Evolutionary conservation across 164 flowering plant species (phyloP), one percentile per base, ranked within the genome.

Genomic region (Chimonanthus salicifolius): DNA sequence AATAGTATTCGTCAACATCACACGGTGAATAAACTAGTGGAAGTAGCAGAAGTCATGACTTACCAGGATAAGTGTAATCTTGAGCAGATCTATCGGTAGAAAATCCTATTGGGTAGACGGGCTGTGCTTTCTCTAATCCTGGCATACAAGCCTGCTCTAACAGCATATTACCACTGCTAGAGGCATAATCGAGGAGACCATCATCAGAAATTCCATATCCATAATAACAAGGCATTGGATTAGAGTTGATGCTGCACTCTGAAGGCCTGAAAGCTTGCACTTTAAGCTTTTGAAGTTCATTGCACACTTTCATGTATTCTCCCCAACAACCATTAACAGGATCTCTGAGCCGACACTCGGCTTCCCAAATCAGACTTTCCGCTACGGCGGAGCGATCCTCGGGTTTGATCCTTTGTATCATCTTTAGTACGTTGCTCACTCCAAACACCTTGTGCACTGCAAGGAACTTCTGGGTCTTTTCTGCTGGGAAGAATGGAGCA

Each of bases 391-490:
- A 54, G 11, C 5, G n/a, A 13, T 54, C 16, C 60, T 54, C 60
- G 15, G 0, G n/a, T n/a, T 5, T 54, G 4, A 83, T 78, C 2
- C 21, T 63, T 16, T 20, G 75, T 4, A 94, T 15, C 3, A 89
- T 64, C 70, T 90, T 94, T 16, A 81, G 78, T 5, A 87, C 79
- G n/a, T 91, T 92, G 72, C 92, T 87, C 4, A 94, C 92, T 0
- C 98, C 97, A 54, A 87, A 94, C 3, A 90, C 79, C 72, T 79
- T 89, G 47, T 90, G 97, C 13, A 89, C 94, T 0, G 92, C 90
- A 63, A 85, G 88, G 68, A 94, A 94, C 2, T 88, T 82, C 13
- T 67, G 47, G 47, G 16, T 78, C 50, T 77, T 79, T 0, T 80
- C 80, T 0, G 86, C 84, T 0, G 97, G 91, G 67, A 90, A 94